These are phyloP conservation scores for Xylaria scruposa DNA, from an alignment of 495 filamentous ascomycete species.

Conservation along the genomic window DNA sequence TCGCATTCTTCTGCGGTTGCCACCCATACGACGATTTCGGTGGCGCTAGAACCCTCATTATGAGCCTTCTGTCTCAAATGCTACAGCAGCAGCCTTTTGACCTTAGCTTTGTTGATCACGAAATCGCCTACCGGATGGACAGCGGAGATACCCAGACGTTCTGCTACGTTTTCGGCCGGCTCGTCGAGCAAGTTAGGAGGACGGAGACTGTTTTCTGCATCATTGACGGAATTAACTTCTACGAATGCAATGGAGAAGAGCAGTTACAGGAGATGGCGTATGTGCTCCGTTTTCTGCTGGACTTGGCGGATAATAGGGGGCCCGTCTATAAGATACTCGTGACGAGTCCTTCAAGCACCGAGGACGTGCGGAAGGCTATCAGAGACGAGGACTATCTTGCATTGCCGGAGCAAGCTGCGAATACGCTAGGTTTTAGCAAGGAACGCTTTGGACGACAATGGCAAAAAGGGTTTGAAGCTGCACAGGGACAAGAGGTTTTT, in stretches of 20 bases:
- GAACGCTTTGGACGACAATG: background rate
- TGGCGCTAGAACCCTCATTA: constrained; percentile 3
- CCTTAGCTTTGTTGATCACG: background rate
- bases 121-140: background rate
- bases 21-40: constrained; percentile 7
- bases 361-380: constrained; percentile 13
- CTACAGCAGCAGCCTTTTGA: constrained; percentile 7
- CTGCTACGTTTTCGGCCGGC: constrained; percentile 6
- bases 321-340: background rate
- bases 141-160: background rate
- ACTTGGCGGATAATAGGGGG: background rate
- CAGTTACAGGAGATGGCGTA: background rate
- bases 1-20: constrained; percentile 15
- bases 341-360: constrained; percentile 9
- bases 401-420: constrained; percentile 4
- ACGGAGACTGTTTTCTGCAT: constrained; percentile 6
- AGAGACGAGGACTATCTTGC: constrained; percentile 14
- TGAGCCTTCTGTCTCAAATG: constrained; percentile 4
- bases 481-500: background rate
- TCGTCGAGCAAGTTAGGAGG: background rate
- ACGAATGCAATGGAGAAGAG: background rate
- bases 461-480: background rate
- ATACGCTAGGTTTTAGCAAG: constrained; percentile 9
- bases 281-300: constrained; percentile 3
- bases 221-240: constrained; percentile 10